Percentiles rank a stretch among this genome's conserved stretches.
Conservation (phyloP, 1,284 basidiomycete genomes). For the Anthracocystis walkeri region DNA sequence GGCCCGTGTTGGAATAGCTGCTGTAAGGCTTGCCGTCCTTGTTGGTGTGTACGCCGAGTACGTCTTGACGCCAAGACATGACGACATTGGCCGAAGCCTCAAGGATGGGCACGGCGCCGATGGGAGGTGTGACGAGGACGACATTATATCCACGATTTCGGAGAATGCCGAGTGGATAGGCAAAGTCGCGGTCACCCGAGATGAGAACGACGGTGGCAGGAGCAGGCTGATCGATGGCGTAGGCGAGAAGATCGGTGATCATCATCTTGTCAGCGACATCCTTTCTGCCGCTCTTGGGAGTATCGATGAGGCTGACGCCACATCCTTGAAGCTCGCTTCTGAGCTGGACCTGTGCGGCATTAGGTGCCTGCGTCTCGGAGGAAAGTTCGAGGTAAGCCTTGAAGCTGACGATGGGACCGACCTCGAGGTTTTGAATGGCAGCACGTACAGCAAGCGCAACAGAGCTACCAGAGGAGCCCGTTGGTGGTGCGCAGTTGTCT, state of each 20-base stretch:
- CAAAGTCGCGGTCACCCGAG: constrained; percentile 65
- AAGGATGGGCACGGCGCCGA: constrained; percentile 60
- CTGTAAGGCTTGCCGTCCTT: constrained; percentile 52
- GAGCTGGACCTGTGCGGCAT: constrained; percentile 51
- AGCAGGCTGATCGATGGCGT: constrained; percentile 59
- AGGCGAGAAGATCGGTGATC: constrained; percentile 63
- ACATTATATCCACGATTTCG: constrained; percentile 61
- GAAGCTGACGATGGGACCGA: constrained; percentile 59
- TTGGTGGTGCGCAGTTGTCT: constrained; percentile 62
- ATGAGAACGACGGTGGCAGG: constrained; percentile 61
- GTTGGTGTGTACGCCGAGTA: constrained; percentile 56
- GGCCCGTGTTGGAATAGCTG: constrained; percentile 23
- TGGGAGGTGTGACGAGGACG: constrained; percentile 59
- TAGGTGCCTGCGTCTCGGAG: constrained; percentile 47
- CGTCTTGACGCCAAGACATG: constrained; percentile 63
- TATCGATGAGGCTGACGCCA: constrained; percentile 64
- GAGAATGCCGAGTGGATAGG: constrained; percentile 60
- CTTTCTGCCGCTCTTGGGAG: constrained; percentile 62
- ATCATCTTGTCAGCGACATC: constrained; percentile 66
- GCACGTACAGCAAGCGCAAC: constrained; percentile 55
- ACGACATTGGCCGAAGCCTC: constrained; percentile 60
- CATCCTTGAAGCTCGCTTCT: constrained; percentile 64
- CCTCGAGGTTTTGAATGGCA: constrained; percentile 46
- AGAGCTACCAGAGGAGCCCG: constrained; percentile 57
- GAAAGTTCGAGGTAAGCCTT: constrained; percentile 64